phyloP scores from a whole-genome alignment of 108 stramenopile species.

The Nitzschia sp. region DNA sequence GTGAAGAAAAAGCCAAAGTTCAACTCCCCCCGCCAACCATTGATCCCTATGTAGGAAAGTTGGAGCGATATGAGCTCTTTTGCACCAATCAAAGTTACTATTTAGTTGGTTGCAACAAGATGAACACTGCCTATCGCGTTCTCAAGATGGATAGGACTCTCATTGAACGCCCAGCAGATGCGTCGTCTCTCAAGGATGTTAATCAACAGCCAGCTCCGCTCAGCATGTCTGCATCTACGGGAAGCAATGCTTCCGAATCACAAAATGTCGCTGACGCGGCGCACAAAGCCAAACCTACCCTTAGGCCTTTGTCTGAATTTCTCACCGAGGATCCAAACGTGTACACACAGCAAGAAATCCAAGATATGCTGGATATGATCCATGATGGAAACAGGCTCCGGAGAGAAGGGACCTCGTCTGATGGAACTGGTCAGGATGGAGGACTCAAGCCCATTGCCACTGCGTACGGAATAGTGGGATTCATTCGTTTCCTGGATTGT shows the following conservation, averaged over 20 bases:
- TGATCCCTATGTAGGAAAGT: slow-evolving; percentile 70
- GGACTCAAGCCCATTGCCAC: slow-evolving; percentile 82
- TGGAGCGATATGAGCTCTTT: slow-evolving; percentile 80
- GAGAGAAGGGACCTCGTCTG: slow-evolving; percentile 19
- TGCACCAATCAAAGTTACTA: slow-evolving; percentile 80
- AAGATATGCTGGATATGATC: slow-evolving; percentile 86
- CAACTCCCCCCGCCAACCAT: slow-evolving; percentile 27
- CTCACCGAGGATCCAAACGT: slow-evolving; percentile 77
- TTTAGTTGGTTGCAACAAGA: slow-evolving; percentile 71
- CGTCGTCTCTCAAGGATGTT: not conserved
- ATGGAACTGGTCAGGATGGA: slow-evolving; percentile 31
- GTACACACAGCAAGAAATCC: slow-evolving; percentile 77
- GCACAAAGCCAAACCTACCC: slow-evolving; percentile 50
- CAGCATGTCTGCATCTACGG: slow-evolving; percentile 9
- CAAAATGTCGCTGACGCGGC: slow-evolving; percentile 22
- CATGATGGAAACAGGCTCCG: slow-evolving; percentile 71
- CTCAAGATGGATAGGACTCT: slow-evolving; percentile 85
- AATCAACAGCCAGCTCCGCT: slow-evolving; percentile 17
- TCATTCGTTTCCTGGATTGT: slow-evolving; percentile 93
- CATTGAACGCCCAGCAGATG: slow-evolving; percentile 66
- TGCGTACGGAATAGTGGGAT: slow-evolving; percentile 89
- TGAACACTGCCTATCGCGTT: slow-evolving; percentile 62
- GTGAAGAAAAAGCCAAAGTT: not conserved
- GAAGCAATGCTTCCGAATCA: slow-evolving; percentile 14
- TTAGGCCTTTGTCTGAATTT: slow-evolving; percentile 70